Evolutionary conservation across 768 basidiomycete species (phyloP), one percentile per base, ranked within the genome.

Genomic region (Trametes cingulata): DNA sequence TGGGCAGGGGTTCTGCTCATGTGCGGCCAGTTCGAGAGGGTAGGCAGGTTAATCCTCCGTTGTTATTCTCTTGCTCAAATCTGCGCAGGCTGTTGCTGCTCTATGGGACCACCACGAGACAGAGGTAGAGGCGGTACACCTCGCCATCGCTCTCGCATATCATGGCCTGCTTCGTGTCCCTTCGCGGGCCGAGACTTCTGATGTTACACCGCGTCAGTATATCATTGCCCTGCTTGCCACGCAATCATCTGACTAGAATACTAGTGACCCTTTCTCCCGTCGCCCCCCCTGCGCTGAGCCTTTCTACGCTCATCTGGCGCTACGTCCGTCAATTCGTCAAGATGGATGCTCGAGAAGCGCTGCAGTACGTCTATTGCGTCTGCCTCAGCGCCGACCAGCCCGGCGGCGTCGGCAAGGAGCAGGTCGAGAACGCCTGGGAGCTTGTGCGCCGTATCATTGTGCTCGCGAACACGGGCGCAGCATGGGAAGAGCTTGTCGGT

Each of bases 401-500:
- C 2, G 77, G 78, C 2, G 82, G 82, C 1, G 79, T 88, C 12
- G 93, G 93, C n/a, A 85, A 85, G 67, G 91, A 95, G 70, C 95
- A 97, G 68, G 75, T 93, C 39, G 87, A 91, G 69, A 82, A 74
- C 35, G 86, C 91, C 2, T 92, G 91, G 88, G 90, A 92, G 47
- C 82, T 91, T 22, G 85, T 85, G 0, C 77, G 91, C 46, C 80
- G 90, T 42, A 88, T 92, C 61, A 88, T 94, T 66, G 87, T 92
- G 1, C 75, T 88, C 41, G 86, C 88, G 7, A 91, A 91, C 68
- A 80, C 84, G 3, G 90, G 90, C 1, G 85, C 87, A 6, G 88
- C 82, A 15, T 98, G 95, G 92, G 91, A 95, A 48, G 91, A 93
- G 72, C 84, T 99, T 17, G 88, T 98, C 2, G 96, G 96, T n/a